Evolutionary conservation across 2,329 filamentous ascomycete genomes (phyloP).

Genomic region (Penicillium aurantiogriseum): DNA sequence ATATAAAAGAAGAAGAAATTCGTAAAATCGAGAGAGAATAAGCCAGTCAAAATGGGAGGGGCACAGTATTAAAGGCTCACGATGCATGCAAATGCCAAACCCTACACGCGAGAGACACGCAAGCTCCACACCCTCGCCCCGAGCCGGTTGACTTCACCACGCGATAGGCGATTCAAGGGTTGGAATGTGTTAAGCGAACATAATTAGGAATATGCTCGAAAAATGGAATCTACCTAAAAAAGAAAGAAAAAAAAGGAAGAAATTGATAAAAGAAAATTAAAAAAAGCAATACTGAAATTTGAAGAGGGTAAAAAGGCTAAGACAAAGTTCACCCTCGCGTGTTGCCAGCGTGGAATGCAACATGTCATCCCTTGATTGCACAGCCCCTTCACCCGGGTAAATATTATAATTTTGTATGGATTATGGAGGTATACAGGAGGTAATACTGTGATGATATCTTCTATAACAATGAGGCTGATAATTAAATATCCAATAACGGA

Average conservation of each 20-base stretch:
- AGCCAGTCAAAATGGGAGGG: conserved; percentile 1
- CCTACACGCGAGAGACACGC: conserved; percentile 12
- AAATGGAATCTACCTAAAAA: neutral
- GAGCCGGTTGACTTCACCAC: conserved; percentile 12
- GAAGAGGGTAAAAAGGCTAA: neutral
- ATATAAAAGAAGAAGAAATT: neutral
- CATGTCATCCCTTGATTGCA: conserved; percentile 30
- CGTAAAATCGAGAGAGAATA: neutral
- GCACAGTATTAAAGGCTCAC: conserved; percentile 5
- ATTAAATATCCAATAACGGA: neutral
- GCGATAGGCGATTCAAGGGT: conserved; percentile 15
- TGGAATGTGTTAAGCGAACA: conserved; percentile 8
- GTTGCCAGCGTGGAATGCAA: conserved; percentile 21
- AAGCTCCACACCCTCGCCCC: conserved; percentile 8
- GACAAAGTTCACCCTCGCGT: conserved; percentile 12
- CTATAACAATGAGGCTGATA: neutral
- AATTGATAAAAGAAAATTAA: neutral
- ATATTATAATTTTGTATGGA: neutral
- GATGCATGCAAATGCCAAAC: conserved; percentile 11
- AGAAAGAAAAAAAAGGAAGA: neutral
- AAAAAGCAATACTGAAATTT: neutral
- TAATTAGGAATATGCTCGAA: conserved; percentile 1
- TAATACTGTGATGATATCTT: neutral
- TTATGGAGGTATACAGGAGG: neutral
- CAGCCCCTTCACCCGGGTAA: conserved; percentile 14